phyloP scores from a whole-genome alignment of 495 filamentous ascomycete species.

The Neurospora sp. region DNA sequence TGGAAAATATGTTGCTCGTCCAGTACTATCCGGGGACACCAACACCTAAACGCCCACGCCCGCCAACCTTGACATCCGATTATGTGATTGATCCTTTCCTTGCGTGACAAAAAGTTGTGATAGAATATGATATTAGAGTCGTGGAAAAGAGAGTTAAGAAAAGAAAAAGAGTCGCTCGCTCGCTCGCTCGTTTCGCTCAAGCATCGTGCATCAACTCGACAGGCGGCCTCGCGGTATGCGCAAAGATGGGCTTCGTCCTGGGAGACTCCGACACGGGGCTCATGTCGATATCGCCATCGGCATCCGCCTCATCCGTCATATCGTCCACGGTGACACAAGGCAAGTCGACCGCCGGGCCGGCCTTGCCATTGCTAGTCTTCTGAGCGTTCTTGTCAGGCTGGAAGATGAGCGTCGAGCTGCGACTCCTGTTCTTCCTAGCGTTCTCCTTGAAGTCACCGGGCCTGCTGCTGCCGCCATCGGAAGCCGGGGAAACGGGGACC shows the following conservation, averaged over 20 bases:
- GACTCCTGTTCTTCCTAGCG: conserved; percentile 20
- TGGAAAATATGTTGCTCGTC: neutral
- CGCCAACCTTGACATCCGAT: neutral
- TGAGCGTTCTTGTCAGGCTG: conserved; percentile 44
- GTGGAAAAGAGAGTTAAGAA: neutral
- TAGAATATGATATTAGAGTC: neutral
- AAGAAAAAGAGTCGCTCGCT: neutral
- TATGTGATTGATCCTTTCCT: neutral
- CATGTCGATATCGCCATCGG: conserved; percentile 6
- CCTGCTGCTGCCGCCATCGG: conserved; percentile 12
- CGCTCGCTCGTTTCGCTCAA: too few relatives aligned
- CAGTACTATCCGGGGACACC: neutral
- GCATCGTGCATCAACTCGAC: conserved; percentile 73
- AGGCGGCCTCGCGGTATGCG: conserved; percentile 76
- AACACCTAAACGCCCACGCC: neutral
- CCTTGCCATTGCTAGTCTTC: conserved; percentile 48
- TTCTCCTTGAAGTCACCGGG: neutral
- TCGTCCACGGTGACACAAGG: conserved; percentile 90
- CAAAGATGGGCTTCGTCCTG: conserved; percentile 45
- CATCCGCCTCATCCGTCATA: conserved; percentile 52
- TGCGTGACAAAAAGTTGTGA: neutral
- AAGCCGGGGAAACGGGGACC: conserved; percentile 20
- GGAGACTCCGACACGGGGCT: conserved; percentile 33
- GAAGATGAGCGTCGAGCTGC: conserved; percentile 39
- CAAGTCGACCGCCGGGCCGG: conserved; percentile 46